These are phyloP conservation scores for Penicillium sp. DNA, from an alignment of 2,329 filamentous ascomycete genomes.

Conservation along the genomic window DNA sequence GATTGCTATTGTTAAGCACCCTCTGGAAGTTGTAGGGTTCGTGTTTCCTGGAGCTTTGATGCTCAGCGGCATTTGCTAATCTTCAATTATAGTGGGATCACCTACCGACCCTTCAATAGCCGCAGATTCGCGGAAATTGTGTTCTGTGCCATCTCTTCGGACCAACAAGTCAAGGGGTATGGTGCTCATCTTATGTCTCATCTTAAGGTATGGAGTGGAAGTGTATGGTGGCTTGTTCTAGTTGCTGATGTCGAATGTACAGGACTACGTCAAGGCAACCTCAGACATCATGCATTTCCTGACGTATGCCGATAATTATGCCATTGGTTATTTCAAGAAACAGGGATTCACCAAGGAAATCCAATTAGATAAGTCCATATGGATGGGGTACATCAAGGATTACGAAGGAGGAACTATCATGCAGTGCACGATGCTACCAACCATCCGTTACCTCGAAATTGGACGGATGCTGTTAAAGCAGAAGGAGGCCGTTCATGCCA, in stretches of 20 bases:
- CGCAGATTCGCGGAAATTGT: conserved; percentile 97
- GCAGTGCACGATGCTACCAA: conserved; percentile 97
- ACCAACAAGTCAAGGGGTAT: conserved; percentile 98
- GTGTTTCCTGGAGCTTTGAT: not conserved
- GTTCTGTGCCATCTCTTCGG: conserved; percentile 95
- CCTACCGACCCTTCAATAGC: conserved; percentile 90
- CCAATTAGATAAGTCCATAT: conserved; percentile 82
- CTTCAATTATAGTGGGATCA: conserved; percentile 74
- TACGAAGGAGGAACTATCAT: conserved; percentile 99
- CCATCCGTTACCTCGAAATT: conserved; percentile 90
- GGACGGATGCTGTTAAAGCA: conserved; percentile 96
- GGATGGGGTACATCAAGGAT: conserved; percentile 99
- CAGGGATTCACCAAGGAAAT: conserved; percentile 99
- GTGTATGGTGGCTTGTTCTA: not conserved
- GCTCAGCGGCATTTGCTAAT: conserved; percentile 21
- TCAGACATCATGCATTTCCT: conserved; percentile 98
- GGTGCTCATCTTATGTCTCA: conserved; percentile 98
- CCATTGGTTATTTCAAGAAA: conserved; percentile 98
- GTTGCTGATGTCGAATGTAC: conserved; percentile 6
- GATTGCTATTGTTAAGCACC: conserved; percentile 97
- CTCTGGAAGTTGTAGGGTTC: conserved; percentile 80
- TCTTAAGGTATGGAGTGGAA: conserved; percentile 66
- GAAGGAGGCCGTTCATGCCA: conserved; percentile 92
- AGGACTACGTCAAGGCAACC: conserved; percentile 94
- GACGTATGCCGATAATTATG: conserved; percentile 98